Evolutionary conservation across 2,329 filamentous ascomycete species (phyloP), one percentile per base, ranked within the genome.

Genomic region (Harringtonia aguacate): DNA sequence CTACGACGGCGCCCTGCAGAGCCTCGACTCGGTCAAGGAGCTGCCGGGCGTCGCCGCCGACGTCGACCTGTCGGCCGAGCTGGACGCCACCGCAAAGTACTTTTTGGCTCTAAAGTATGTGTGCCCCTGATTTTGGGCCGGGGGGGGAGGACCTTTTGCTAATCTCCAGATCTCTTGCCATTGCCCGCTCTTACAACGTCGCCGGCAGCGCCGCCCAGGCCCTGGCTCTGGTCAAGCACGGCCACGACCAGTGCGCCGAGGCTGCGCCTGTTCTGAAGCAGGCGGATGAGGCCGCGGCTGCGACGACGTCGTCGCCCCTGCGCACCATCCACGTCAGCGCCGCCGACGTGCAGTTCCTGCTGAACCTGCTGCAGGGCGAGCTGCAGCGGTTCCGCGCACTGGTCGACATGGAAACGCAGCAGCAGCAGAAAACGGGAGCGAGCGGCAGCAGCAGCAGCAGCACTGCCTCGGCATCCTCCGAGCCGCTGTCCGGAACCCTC

Each of bases 11-110:
- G 94, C 84, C 9, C 65, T 95, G 21, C 86, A 95, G 63, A 95
- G 87, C 61, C 70, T 98, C 47, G 85, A 95, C 52, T 86, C 88
- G 5, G 80, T 95, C 60, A 86, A 84, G 55, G 87, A 95, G 48
- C 72, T 98, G 14, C 84, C 88, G 3, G 92, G 92, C 61, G 85
- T 95, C 17, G 87, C 87, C 30, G 84, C 87, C 35, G 92, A 98
- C 56, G 73, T 79, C 34, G 70, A 67, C 15, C 84, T 98, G 51
- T 70, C 88, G 5, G 66, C 73, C 37, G 86, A 92, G 59, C 68
- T 98, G n/a, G 78, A 86, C 45, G 79, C 79, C 29, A 90, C 86
- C 53, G 72, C 76, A 30, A 71, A 76, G 48, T 97, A 97, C 64
- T 98, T 97, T 66, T 77, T 81, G 49, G 85, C 92, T 10, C 70